A percentile compares a stretch with the other conserved stretches of the same genome.
Evolutionary conservation across 352 stramenopile genomes (phyloP).

Genomic region (Pythium rishiriense): DNA sequence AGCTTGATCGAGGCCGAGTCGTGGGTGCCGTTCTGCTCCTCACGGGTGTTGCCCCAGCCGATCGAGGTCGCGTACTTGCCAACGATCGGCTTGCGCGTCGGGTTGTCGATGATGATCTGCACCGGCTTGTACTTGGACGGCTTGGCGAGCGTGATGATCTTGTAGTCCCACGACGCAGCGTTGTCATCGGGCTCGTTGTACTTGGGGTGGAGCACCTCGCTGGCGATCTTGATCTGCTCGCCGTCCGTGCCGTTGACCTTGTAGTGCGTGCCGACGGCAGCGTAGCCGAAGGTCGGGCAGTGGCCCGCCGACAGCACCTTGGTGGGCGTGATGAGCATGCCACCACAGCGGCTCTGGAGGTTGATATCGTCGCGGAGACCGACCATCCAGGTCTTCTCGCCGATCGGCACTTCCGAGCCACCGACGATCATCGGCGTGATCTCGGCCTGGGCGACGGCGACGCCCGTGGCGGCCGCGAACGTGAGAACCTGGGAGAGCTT

Average conservation of each 20-base stretch:
- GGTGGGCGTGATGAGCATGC: slow-evolving; percentile 31
- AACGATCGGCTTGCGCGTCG: neutral
- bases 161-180: slow-evolving; percentile 19
- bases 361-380: slow-evolving; percentile 11
- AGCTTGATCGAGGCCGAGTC: slow-evolving; percentile 12
- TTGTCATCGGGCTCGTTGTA: slow-evolving; percentile 9
- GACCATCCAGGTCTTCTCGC: slow-evolving; percentile 24
- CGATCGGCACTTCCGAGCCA: slow-evolving; percentile 21
- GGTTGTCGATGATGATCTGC: slow-evolving; percentile 17
- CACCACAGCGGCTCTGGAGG: slow-evolving; percentile 24
- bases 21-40: slow-evolving; percentile 19
- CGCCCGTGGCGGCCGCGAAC: neutral
- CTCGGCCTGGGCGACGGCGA: neutral
- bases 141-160: slow-evolving; percentile 24
- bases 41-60: slow-evolving; percentile 18
- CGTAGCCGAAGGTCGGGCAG: slow-evolving; percentile 23
- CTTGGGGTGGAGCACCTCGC: slow-evolving; percentile 21
- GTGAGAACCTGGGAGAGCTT: slow-evolving; percentile 11
- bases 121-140: slow-evolving; percentile 4
- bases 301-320: slow-evolving; percentile 28
- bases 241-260: slow-evolving; percentile 23
- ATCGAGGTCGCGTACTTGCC: slow-evolving; percentile 19
- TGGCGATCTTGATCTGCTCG: slow-evolving; percentile 23
- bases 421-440: slow-evolving; percentile 20
- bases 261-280: slow-evolving; percentile 27